These are phyloP conservation scores for Apocynum venetum DNA, from an alignment of 257 asterid genomes.

Conservation along the genomic window DNA sequence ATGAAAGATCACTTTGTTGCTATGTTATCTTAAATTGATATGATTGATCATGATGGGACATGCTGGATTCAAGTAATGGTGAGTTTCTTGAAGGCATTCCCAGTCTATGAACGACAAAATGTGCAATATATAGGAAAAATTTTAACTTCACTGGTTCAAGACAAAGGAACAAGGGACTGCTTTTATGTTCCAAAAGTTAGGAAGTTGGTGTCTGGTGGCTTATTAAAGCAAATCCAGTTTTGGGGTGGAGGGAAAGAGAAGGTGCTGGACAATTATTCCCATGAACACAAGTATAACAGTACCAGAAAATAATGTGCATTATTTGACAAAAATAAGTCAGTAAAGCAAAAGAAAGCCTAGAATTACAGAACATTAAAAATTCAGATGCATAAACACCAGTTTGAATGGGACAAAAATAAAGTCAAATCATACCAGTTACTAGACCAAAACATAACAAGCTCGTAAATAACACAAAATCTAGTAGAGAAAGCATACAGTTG, in stretches of 20 bases:
- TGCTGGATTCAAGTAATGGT: neutral
- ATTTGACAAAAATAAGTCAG: neutral
- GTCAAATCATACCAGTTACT: neutral
- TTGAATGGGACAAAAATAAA: neutral
- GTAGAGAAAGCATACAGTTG: slow-evolving; percentile 48
- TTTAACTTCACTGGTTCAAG: neutral
- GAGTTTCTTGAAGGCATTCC: neutral
- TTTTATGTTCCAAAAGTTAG: neutral
- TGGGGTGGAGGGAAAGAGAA: neutral
- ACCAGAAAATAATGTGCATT: neutral
- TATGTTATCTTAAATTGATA: no score
- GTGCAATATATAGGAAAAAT: no score
- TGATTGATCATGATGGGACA: neutral
- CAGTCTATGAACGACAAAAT: no score
- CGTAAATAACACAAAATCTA: neutral
- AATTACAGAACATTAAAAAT: neutral
- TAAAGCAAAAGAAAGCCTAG: neutral
- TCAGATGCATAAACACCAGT: neutral
- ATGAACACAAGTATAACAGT: neutral
- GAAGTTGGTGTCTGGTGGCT: neutral
- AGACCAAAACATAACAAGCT: neutral
- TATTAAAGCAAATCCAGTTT: neutral
- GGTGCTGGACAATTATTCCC: neutral
- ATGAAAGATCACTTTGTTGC: neutral
- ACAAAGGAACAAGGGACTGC: neutral